These are phyloP conservation scores for Neurospora tetraspora DNA, from an alignment of 495 filamentous ascomycete genomes.

Conservation along the genomic window DNA sequence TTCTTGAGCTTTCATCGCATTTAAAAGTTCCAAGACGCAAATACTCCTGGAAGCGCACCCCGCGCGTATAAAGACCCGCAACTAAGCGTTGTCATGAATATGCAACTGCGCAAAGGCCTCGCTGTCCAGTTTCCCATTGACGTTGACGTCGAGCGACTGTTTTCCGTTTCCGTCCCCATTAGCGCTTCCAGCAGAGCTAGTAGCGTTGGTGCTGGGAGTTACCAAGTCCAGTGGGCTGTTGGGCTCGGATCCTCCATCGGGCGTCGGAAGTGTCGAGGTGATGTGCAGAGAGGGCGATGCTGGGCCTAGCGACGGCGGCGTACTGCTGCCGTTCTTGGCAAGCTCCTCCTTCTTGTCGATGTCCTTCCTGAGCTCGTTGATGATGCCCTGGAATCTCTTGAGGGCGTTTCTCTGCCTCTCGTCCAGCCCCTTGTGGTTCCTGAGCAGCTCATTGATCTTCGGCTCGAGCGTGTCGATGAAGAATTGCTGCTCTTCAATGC, in stretches of 20 bases:
- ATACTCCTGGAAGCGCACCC: not conserved
- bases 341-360: slow-evolving; percentile 62
- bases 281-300: slow-evolving; percentile 29
- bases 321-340: slow-evolving; percentile 50
- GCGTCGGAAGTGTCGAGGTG: slow-evolving; percentile 45
- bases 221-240: slow-evolving; percentile 51
- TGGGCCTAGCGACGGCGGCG: slow-evolving; percentile 8
- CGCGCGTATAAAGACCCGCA: not conserved
- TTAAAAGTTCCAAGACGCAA: not conserved
- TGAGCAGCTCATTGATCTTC: not conserved
- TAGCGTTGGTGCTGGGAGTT: slow-evolving; percentile 48
- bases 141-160: not conserved
- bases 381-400: slow-evolving; percentile 56
- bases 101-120: not conserved
- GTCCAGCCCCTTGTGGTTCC: not conserved
- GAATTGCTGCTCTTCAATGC: not conserved
- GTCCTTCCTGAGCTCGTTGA: slow-evolving; percentile 58
- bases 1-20: not conserved
- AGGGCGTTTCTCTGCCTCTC: slow-evolving; percentile 13
- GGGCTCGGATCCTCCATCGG: slow-evolving; percentile 49
- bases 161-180: not conserved
- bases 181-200: not conserved
- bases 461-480: slow-evolving; percentile 1
- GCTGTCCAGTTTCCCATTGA: not conserved
- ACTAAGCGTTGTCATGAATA: not conserved